Conservation (phyloP, 2,329 filamentous ascomycete species). For the Ceratocystis papillata region DNA sequence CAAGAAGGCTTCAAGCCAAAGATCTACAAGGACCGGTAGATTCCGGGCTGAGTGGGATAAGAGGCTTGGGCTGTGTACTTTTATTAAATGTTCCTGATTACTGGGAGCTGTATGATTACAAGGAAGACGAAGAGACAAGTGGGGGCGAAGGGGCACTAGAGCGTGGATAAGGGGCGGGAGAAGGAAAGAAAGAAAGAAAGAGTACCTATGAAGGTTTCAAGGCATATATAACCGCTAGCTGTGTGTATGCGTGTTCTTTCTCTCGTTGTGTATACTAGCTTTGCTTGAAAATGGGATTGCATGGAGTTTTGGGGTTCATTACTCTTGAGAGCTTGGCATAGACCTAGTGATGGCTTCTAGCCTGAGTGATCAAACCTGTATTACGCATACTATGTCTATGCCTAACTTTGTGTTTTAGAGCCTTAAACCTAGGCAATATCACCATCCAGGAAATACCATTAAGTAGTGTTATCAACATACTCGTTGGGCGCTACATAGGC, state of each 20-base stretch:
- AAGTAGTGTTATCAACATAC: neutral
- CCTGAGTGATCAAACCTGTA: neutral
- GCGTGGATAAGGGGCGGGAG: neutral
- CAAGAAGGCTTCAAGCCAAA: constrained; percentile 89
- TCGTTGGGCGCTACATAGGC: constrained; percentile 16
- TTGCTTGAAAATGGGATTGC: constrained; percentile 19
- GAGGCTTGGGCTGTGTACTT: constrained; percentile 14
- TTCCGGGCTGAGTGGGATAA: neutral
- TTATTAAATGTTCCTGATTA: constrained; percentile 9
- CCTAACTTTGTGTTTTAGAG: neutral
- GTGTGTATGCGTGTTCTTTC: neutral
- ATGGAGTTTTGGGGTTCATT: constrained; percentile 19
- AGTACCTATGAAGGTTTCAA: neutral
- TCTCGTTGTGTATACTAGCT: constrained; percentile 12
- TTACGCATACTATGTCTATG: neutral
- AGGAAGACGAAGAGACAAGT: neutral
- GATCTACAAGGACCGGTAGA: constrained; percentile 74
- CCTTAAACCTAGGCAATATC: neutral
- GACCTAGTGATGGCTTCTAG: neutral
- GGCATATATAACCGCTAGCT: neutral
- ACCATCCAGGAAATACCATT: neutral
- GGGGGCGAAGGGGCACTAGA: neutral
- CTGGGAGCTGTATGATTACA: constrained; percentile 10
- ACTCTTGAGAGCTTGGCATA: neutral
- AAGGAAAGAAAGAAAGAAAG: neutral